Evolutionary conservation across 176 grass and related monocot genomes (phyloP), one percentile per base, ranked within the genome.

Genomic region (Avena atlantica): DNA sequence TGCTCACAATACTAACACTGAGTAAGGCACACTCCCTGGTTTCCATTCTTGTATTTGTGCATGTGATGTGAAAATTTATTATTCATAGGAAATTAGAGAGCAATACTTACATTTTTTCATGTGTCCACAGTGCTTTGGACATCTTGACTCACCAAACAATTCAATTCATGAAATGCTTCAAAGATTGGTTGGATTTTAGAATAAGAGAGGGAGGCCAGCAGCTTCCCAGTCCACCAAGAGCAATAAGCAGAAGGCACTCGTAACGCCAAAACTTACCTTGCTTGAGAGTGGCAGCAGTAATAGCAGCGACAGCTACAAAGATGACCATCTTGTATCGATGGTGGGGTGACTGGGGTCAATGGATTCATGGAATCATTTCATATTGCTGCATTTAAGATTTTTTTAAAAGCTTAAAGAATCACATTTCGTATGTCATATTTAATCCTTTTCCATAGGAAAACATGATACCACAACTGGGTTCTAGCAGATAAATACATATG

Each of bases 351-450:
- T 42, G 37, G 37, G 37, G 37, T 42, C 37, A 5, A 42, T 42
- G 37, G 37, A 42, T 42, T 44, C 6, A 13, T 74, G 11, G 11
- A 24, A 74, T 24, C 12, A 74, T 74, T 49, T 13, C 1, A 23
- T 23, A 16, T 70, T 74, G 27, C 12, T 23, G 12, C n/a, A 48
- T 74, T 48, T 50, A 74, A 13, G 71, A 24, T n/a, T 74, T 47
- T 74, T 70, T 74, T 74, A n/a, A 24, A 24, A 25, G 20, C 71
- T 74, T 50, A 74, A 74, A 74, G 21, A 49, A 74, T 49, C 45
- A 74, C 6, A 50, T 71, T 45, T 45, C 71, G 25, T 50, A 74
- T 74, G 12, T 74, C n/a, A 62, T 15, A 74, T 50, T 74, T 12
- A 47, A 62, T 24, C 20, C n/a, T 73, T 23, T 23, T 73, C 11